A percentile compares a stretch with the other conserved stretches of the same genome.
Conservation (phyloP, 2,329 filamentous ascomycete genomes). For the Hypoxylon sp. region DNA sequence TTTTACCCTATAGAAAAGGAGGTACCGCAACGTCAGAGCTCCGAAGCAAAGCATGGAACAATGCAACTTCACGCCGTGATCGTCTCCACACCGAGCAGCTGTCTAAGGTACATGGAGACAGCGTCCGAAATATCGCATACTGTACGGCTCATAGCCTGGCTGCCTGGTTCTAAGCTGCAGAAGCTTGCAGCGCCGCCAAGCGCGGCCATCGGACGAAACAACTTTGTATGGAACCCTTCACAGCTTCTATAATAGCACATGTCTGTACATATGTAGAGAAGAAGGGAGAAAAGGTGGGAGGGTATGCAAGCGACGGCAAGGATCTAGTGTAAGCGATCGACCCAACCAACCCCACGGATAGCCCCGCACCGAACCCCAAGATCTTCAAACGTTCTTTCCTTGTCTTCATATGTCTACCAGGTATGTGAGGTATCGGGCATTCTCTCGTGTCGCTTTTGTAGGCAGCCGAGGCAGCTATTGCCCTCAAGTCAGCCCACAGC, state of each 20-base stretch:
- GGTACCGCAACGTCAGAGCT: constrained; percentile 35
- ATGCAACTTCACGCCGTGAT: constrained; percentile 23
- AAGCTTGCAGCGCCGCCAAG: constrained; percentile 26
- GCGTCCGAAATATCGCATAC: constrained; percentile 18
- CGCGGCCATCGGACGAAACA: constrained; percentile 35
- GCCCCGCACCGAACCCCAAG: constrained; percentile 47
- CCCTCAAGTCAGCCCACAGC: constrained; percentile 15
- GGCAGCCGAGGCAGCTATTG: constrained; percentile 22
- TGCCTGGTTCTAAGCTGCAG: constrained; percentile 8
- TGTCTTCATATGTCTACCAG: constrained; percentile 20
- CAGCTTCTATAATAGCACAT: constrained; percentile 7
- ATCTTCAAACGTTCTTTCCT: constrained; percentile 47
- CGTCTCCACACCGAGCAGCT: constrained; percentile 31
- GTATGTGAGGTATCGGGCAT: constrained; percentile 18
- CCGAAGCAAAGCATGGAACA: constrained; percentile 22
- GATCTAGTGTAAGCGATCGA: constrained; percentile 43
- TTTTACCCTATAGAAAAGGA: constrained; percentile 23
- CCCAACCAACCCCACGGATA: constrained; percentile 49
- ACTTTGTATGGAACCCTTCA: constrained; percentile 29
- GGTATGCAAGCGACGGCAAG: constrained; percentile 32
- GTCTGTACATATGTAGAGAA: constrained; percentile 1
- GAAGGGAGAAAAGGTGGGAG: constrained; percentile 22
- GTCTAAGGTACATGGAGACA: neutral
- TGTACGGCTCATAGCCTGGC: constrained; percentile 26
- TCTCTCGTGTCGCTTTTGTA: constrained; percentile 25